Evolutionary conservation across 2,329 filamentous ascomycete species (phyloP).

Genomic region (Huntiella savannae): DNA sequence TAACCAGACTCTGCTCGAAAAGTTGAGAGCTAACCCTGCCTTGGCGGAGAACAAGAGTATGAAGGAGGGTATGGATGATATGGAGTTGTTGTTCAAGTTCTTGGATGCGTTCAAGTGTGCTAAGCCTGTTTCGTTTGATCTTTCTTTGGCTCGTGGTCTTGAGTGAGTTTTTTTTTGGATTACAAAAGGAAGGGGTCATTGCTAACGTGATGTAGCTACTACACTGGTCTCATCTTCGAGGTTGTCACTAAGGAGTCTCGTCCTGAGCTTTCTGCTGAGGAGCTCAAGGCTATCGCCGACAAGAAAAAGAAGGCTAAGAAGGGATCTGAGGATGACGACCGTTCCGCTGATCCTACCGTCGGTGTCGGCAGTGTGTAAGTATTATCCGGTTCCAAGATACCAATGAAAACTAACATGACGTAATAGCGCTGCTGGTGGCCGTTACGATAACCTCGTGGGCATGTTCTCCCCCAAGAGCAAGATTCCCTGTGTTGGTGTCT

Average conservation of each 20-base stretch:
- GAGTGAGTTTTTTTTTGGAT: constrained; percentile 35
- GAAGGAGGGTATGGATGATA: constrained; percentile 62
- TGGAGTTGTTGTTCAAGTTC: constrained; percentile 65
- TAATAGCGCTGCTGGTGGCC: constrained; percentile 52
- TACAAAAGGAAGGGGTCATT: neutral
- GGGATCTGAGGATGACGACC: constrained; percentile 38
- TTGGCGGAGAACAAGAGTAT: constrained; percentile 55
- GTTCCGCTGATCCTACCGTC: constrained; percentile 59
- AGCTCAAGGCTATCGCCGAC: constrained; percentile 18
- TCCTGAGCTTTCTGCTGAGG: constrained; percentile 22
- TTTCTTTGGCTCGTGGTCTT: constrained; percentile 76
- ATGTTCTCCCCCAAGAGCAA: constrained; percentile 79
- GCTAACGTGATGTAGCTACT: constrained; percentile 46
- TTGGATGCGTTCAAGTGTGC: constrained; percentile 58
- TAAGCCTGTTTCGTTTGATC: constrained; percentile 66
- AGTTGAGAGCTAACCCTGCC: constrained; percentile 46
- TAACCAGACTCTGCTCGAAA: constrained; percentile 51
- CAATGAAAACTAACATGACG: neutral
- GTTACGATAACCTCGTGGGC: constrained; percentile 82
- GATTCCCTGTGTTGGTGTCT: constrained; percentile 52
- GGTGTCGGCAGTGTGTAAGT: constrained; percentile 57
- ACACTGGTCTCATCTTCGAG: constrained; percentile 81
- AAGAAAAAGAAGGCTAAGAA: constrained; percentile 26
- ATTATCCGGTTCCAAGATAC: neutral
- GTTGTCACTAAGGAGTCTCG: constrained; percentile 68